phyloP scores from a whole-genome alignment of 2,329 filamentous ascomycete species.

The Fusarium sp. region DNA sequence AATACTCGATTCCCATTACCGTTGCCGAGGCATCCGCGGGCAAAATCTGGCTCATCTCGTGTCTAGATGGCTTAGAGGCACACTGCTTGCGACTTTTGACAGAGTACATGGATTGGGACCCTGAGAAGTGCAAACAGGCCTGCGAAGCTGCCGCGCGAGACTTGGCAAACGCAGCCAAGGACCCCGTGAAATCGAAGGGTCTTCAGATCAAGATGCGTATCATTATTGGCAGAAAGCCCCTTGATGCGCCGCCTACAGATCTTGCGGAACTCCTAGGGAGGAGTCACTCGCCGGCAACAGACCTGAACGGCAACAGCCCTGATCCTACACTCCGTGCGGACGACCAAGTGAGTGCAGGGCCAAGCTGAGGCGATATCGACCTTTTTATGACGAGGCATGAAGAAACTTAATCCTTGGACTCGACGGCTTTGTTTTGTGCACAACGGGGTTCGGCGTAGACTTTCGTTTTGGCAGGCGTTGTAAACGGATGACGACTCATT shows the following conservation, averaged over 20 bases:
- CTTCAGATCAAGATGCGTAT: slow-evolving; percentile 62
- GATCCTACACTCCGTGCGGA: slow-evolving; percentile 40
- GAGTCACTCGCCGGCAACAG: slow-evolving; percentile 32
- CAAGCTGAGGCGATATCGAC: not conserved
- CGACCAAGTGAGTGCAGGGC: slow-evolving; percentile 22
- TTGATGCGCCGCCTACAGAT: slow-evolving; percentile 41
- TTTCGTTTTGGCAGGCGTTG: slow-evolving; percentile 36
- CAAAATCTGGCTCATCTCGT: slow-evolving; percentile 65
- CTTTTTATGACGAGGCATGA: slow-evolving; percentile 10
- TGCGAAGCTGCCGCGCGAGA: slow-evolving; percentile 62
- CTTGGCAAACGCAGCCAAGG: slow-evolving; percentile 60
- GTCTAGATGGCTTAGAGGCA: slow-evolving; percentile 63
- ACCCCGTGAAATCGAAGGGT: slow-evolving; percentile 55
- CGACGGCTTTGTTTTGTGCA: slow-evolving; percentile 13
- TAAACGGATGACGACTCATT: slow-evolving; percentile 31
- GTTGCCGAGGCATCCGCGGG: slow-evolving; percentile 58
- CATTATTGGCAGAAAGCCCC: slow-evolving; percentile 63
- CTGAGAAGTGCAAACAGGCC: slow-evolving; percentile 58
- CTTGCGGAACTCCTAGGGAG: slow-evolving; percentile 29
- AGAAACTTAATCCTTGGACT: not conserved
- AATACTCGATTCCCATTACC: slow-evolving; percentile 61
- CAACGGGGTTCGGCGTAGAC: slow-evolving; percentile 36
- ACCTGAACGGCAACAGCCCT: slow-evolving; percentile 34
- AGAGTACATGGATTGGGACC: slow-evolving; percentile 63
- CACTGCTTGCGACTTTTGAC: slow-evolving; percentile 62